Evolutionary conservation across 805 yeast species (phyloP), one percentile per base, ranked within the genome.

Genomic region (Lipomyces oligophaga): DNA sequence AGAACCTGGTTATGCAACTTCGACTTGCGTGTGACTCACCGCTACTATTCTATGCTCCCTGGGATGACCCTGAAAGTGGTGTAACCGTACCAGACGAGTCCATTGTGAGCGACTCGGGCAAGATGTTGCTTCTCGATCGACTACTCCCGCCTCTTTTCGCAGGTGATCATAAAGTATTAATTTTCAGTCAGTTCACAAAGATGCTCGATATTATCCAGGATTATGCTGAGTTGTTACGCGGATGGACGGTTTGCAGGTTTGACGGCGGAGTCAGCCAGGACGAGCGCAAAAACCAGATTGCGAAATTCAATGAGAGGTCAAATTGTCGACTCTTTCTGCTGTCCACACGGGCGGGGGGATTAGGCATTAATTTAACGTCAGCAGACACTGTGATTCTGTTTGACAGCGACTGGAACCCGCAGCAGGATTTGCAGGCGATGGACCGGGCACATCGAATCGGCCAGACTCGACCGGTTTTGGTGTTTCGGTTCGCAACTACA

Each of bases 351-450:
- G 90, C 97, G 0, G 98, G 97, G 7, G 97, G 97, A 0, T 73
- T 90, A 26, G 98, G 98, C 4, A 78, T 90, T 34, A 90, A 90
- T 60, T 70, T 90, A 45, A 77, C 82, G 0, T 79, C 83, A 0
- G 96, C 97, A 0, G 97, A 93, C 55, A 81, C 95, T 1, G 97
- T 93, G 1, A 77, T 90, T 3, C 59, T 90, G 8, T 88, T 86
- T 61, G 98, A 90, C 60, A 83, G 87, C 46, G 98, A 90, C 62
- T 90, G 97, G 96, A 90, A 90, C 60, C 98, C 97, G 0, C 97
- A 90, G 61, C 94, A 87, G 52, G 97, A 90, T 66, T 69, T 88
- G 41, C 98, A 90, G 63, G 97, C 97, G 0, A 90, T 90, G 79
- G 97, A 89, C 59, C 73, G 98, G 44, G 94, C 85, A 10, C 97